Conservation (phyloP, 2,329 filamentous ascomycete species). For the Ceratocystis smalleyi region DNA sequence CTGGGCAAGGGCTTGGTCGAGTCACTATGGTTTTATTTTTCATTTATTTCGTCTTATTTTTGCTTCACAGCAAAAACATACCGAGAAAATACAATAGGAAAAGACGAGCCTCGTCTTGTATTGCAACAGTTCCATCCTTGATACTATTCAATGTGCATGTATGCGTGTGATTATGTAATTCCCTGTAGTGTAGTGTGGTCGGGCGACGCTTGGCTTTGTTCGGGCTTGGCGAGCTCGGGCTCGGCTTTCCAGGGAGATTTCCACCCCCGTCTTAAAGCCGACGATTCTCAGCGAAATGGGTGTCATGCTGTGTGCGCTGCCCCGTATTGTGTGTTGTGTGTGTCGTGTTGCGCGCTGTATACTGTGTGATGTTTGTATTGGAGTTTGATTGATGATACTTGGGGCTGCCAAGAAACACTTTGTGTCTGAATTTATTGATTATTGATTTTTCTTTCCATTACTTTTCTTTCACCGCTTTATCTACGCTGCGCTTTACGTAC, state of each 20-base stretch:
- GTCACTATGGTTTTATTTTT: not conserved
- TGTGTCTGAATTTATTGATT: not conserved
- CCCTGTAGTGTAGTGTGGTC: not conserved
- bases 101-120: no score
- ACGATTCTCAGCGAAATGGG: no score
- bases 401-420: not conserved
- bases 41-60: conserved; percentile 1
- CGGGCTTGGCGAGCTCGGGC: not conserved
- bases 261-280: no score
- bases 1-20: not conserved
- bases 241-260: not conserved
- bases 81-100: not conserved
- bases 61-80: not conserved
- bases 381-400: not conserved
- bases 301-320: no score
- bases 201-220: not conserved
- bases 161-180: no score
- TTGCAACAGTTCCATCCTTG: no score
- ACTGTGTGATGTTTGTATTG: not conserved
- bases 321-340: no score
- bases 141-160: no score
- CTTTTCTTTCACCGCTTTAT: not conserved
- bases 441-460: not conserved
- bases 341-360: not conserved
- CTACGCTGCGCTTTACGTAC: not conserved